Base-by-base conservation (phyloP, 805 yeast species). In the Metschnikowia cubensis region DNA sequence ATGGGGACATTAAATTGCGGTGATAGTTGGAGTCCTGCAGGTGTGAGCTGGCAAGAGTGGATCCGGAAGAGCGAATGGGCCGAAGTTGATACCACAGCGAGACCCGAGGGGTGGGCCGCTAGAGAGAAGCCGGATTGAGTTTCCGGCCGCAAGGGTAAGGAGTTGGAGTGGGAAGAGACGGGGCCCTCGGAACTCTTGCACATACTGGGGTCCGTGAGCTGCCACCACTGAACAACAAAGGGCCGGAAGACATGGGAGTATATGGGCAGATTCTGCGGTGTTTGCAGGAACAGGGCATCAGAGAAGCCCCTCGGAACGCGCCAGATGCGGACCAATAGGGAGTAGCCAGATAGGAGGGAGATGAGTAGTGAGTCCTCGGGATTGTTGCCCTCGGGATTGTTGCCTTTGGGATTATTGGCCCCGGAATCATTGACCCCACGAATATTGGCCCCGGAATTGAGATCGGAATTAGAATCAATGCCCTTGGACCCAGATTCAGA, bases 221-320 rank as follows among this genome's bases (percentile, higher is more conserved):
- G 69, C 82, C 81, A 77, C 81, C 80, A 76, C 53, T 77, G 81
- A 0, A 77, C 78, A 8, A 74, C 72, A 52, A 70, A 74, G 1
- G 81, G 81, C 36, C 66, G 67, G 52, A 58, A 66, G 4, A 69
- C 59, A 31, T 60, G 60, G 17, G 55, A 59, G 1, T 59, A 53
- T 31, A 42, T 44, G 2, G 52, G 52, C 2, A 56, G 45, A 18
- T 56, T 59, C 7, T n/a, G 32, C 48, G n/a, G 42, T 3, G 40
- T 35, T 11, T 48, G 47, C 38, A 56, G 57, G 20, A 48, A 47
- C 47, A 48, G 51, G 3, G 64, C 57, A 39, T 68, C 74, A 17
- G 56, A 53, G 42, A 59, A 62, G 11, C 54, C 33, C 22, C 69
- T 53, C 2, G 75, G 74, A 3, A 72, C 72, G 22, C 55, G 56